phyloP scores from a whole-genome alignment of 192 early-diverging fungal species.

The Endogone sp. region DNA sequence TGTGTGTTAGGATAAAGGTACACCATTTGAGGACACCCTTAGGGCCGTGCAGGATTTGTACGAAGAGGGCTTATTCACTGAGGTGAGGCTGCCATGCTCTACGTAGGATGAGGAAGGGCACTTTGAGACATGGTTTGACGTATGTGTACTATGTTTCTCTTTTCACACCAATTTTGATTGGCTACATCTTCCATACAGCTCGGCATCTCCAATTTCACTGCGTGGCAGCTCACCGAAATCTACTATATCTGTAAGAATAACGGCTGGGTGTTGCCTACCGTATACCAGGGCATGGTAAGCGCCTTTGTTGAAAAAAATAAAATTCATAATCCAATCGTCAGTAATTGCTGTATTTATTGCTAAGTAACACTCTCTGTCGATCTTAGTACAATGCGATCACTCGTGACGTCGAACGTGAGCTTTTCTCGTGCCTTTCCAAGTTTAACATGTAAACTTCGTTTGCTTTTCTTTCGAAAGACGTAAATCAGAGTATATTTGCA shows the following conservation, averaged over 20 bases:
- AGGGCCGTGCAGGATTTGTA: slow-evolving; percentile 55
- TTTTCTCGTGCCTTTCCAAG: slow-evolving; percentile 55
- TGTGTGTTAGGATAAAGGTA: slow-evolving; percentile 50
- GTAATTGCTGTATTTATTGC: background rate
- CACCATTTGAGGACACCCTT: slow-evolving; percentile 47
- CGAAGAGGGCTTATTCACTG: slow-evolving; percentile 40
- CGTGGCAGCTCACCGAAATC: slow-evolving; percentile 34
- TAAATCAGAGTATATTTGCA: no score
- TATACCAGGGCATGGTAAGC: slow-evolving; percentile 38
- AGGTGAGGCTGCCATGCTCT: no score
- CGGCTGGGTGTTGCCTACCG: slow-evolving; percentile 33
- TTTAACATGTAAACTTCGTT: slow-evolving; percentile 19
- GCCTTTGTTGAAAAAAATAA: no score
- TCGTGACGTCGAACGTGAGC: slow-evolving; percentile 44
- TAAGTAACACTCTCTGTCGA: background rate
- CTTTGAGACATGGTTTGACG: no score
- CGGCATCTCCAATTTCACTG: slow-evolving; percentile 32
- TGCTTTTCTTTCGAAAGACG: no score
- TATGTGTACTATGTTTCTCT: no score
- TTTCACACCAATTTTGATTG: no score
- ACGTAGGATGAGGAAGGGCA: slow-evolving; percentile 2
- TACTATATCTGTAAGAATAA: slow-evolving; percentile 35
- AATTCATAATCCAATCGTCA: no score
- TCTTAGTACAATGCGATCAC: slow-evolving; percentile 38
- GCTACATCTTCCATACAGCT: slow-evolving; percentile 28